Evolutionary conservation across 1,139 yeast genomes (phyloP).

Genomic region (Magnusiomyces clavatus): DNA sequence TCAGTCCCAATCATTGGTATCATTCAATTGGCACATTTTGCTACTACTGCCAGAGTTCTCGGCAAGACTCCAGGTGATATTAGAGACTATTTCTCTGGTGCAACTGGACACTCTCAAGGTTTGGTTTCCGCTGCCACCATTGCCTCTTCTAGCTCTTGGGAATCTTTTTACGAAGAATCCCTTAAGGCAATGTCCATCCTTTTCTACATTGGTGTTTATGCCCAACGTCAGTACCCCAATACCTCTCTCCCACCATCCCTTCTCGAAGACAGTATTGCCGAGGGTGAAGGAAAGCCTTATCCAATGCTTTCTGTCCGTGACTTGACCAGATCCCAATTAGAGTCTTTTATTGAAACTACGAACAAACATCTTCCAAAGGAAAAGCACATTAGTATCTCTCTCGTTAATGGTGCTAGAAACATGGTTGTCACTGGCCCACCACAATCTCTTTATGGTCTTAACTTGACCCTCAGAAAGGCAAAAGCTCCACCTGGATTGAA

Average conservation of each 20-base stretch:
- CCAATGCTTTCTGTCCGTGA: constrained; percentile 96
- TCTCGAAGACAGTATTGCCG: constrained; percentile 84
- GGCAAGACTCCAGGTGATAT: constrained; percentile 89
- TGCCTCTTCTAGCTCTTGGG: constrained; percentile 83
- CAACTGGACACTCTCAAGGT: constrained; percentile 99
- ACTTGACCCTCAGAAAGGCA: constrained; percentile 82
- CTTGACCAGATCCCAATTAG: constrained; percentile 70
- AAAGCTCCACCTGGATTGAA: constrained; percentile 93
- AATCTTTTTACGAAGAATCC: constrained; percentile 61
- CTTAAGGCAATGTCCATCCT: constrained; percentile 74
- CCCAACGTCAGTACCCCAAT: constrained; percentile 84
- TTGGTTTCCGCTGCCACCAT: constrained; percentile 87
- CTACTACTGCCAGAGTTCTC: constrained; percentile 75
- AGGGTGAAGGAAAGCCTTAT: constrained; percentile 94
- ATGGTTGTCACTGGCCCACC: constrained; percentile 97
- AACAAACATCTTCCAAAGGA: constrained; percentile 89
- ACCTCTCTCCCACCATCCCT: constrained; percentile 92
- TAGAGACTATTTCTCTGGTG: constrained; percentile 62
- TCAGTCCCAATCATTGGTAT: constrained; percentile 94
- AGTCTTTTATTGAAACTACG: constrained; percentile 71
- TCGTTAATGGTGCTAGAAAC: constrained; percentile 92
- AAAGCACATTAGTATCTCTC: constrained; percentile 83
- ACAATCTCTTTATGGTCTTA: constrained; percentile 94
- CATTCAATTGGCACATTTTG: constrained; percentile 89
- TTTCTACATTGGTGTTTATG: constrained; percentile 90